phyloP scores from a whole-genome alignment of 1,139 yeast genomes.

The Candida glucosophila region DNA sequence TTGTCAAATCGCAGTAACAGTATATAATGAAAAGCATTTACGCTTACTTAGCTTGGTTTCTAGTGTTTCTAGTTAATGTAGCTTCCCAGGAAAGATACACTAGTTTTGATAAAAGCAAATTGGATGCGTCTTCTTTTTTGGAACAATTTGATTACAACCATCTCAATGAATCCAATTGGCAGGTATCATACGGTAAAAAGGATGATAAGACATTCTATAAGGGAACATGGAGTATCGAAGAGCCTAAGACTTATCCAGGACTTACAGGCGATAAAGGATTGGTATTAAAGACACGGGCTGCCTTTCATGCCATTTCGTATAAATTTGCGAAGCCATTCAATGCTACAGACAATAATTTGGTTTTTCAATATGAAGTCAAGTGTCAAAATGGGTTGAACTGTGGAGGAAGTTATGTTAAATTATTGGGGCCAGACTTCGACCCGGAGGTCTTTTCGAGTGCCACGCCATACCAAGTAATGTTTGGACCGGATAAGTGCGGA shows the following conservation, averaged over 20 bases:
- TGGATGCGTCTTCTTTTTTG: conserved; percentile 40
- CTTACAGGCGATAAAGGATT: conserved; percentile 61
- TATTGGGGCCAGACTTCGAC: conserved; percentile 42
- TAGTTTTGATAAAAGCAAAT: conserved; percentile 11
- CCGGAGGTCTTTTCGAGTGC: conserved; percentile 41
- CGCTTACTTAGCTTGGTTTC: too few relatives aligned
- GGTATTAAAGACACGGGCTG: conserved; percentile 66
- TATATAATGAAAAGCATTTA: too few relatives aligned
- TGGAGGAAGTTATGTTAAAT: conserved; percentile 84
- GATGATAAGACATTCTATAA: conserved; percentile 46
- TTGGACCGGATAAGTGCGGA: conserved; percentile 94
- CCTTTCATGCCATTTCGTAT: conserved; percentile 71
- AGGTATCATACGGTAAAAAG: conserved; percentile 50
- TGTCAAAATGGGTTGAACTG: conserved; percentile 69
- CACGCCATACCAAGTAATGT: conserved; percentile 78
- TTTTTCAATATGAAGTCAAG: conserved; percentile 83
- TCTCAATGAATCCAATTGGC: conserved; percentile 49
- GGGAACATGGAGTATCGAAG: conserved; percentile 70
- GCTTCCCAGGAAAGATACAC: too few relatives aligned
- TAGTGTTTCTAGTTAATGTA: too few relatives aligned
- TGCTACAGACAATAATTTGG: conserved; percentile 55
- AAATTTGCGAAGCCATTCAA: conserved; percentile 46
- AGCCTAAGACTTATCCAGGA: conserved; percentile 44
- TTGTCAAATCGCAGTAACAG: too few relatives aligned
- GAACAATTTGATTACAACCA: conserved; percentile 54